Evolutionary conservation across 768 basidiomycete genomes (phyloP).

Genomic region (Pisolithus sp.): DNA sequence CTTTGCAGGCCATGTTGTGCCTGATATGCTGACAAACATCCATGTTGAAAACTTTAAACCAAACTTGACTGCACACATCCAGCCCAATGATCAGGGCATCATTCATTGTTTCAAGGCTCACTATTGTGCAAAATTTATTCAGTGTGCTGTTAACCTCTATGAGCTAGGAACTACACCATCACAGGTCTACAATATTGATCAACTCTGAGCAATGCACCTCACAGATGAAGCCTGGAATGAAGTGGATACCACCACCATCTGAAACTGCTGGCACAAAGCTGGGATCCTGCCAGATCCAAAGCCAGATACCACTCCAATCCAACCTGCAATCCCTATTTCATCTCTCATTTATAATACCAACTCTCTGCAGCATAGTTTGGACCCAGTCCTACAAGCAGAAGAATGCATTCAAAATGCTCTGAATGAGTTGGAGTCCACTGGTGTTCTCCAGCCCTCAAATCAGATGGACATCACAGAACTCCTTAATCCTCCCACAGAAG

Average conservation of each 20-base stretch:
- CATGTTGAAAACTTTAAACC: conserved; percentile 19
- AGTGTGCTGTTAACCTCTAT: conserved; percentile 25
- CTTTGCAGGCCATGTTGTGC: conserved; percentile 16
- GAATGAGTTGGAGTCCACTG: not conserved
- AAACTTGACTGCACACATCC: conserved; percentile 31
- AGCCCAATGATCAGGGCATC: conserved; percentile 32
- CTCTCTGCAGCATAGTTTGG: too few species aligned
- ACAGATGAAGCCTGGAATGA: conserved; percentile 29
- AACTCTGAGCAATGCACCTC: conserved; percentile 33
- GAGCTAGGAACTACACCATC: conserved; percentile 22
- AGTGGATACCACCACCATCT: conserved; percentile 28
- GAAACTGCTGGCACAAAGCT: conserved; percentile 33
- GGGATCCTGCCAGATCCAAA: conserved; percentile 24
- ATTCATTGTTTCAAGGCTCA: conserved; percentile 24
- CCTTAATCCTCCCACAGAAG: not conserved
- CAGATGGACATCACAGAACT: not conserved
- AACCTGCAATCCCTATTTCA: not conserved
- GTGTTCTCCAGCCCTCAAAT: not conserved
- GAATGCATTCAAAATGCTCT: not conserved
- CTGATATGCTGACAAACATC: conserved; percentile 22
- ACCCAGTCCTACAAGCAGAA: not conserved
- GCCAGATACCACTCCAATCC: not conserved
- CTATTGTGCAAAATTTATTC: conserved; percentile 23
- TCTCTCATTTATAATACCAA: not conserved
- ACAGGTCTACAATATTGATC: conserved; percentile 34